Conservation (phyloP, 345 rosid species). For the Acer yangbiense region DNA sequence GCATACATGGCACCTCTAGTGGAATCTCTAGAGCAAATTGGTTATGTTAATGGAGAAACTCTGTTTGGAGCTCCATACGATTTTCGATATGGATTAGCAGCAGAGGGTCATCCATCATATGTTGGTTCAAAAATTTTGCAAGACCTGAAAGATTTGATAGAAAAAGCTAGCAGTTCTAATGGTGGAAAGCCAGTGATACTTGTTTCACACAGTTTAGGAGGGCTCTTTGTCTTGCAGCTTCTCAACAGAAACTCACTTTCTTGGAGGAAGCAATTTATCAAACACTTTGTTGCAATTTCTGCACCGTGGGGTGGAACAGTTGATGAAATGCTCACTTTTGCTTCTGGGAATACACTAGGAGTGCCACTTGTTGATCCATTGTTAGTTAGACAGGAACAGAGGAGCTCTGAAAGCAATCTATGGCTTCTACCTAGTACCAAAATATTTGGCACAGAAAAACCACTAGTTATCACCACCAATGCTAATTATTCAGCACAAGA, state of each 20-base stretch:
- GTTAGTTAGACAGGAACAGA: constrained; percentile 67
- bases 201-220: constrained; percentile 87
- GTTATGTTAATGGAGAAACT: constrained; percentile 60
- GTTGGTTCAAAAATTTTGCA: constrained; percentile 66
- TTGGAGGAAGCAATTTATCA: constrained; percentile 67
- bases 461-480: constrained; percentile 53
- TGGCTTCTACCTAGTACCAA: constrained; percentile 80
- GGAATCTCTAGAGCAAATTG: constrained; percentile 53
- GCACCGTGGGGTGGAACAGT: constrained; percentile 87
- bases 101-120: constrained; percentile 59
- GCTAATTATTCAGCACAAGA: constrained; percentile 55
- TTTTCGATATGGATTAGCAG: constrained; percentile 80
- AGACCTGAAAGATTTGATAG: constrained; percentile 64
- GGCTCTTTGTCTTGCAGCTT: constrained; percentile 66
- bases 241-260: constrained; percentile 59
- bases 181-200: constrained; percentile 73
- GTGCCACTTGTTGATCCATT: constrained; percentile 83
- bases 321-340: constrained; percentile 62
- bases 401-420: constrained; percentile 77
- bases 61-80: constrained; percentile 90
- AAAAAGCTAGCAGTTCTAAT: constrained; percentile 55
- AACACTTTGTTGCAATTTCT: constrained; percentile 75
- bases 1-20: constrained; percentile 75
- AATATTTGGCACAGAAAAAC: constrained; percentile 37
- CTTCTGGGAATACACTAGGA: constrained; percentile 68